Conservation (phyloP, 2,329 filamentous ascomycete species). For the Neopestalotiopsis rosae region DNA sequence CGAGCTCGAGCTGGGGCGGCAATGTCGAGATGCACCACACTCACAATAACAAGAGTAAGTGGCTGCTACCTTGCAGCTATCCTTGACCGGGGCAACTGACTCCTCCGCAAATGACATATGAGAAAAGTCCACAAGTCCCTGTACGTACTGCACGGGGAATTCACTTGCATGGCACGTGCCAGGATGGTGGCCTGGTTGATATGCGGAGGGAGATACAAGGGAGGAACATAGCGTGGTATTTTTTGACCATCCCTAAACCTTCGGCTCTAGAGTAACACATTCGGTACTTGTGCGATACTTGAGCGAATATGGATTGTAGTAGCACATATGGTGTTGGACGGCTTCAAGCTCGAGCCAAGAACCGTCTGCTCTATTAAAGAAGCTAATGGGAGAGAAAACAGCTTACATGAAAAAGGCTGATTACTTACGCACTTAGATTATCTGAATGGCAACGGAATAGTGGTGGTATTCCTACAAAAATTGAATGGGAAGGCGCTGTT, state of each 20-base stretch:
- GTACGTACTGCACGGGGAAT: not conserved
- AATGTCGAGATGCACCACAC: not conserved
- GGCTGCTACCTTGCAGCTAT: slow-evolving; percentile 4
- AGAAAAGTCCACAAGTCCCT: not conserved
- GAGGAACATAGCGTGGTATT: slow-evolving; percentile 10
- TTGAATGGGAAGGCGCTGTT: not conserved
- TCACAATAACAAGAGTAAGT: not conserved
- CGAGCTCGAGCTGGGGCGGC: not conserved
- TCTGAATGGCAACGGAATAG: not conserved
- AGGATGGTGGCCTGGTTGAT: slow-evolving; percentile 5
- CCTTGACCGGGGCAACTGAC: not conserved
- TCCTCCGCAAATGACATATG: slow-evolving; percentile 12
- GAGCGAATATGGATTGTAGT: not conserved
- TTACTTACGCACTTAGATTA: not conserved
- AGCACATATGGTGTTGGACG: no score
- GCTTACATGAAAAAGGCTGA: not conserved
- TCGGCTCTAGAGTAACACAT: slow-evolving; percentile 1
- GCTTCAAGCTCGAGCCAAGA: not conserved
- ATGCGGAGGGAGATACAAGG: slow-evolving; percentile 12
- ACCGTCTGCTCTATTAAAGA: not conserved
- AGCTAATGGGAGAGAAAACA: not conserved
- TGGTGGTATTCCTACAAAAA: not conserved
- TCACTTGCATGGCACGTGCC: not conserved
- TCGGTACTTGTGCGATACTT: slow-evolving; percentile 9
- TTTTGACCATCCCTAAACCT: slow-evolving; percentile 6